Conservation (phyloP, 2,329 filamentous ascomycete genomes). For the Neonectria sp. region DNA sequence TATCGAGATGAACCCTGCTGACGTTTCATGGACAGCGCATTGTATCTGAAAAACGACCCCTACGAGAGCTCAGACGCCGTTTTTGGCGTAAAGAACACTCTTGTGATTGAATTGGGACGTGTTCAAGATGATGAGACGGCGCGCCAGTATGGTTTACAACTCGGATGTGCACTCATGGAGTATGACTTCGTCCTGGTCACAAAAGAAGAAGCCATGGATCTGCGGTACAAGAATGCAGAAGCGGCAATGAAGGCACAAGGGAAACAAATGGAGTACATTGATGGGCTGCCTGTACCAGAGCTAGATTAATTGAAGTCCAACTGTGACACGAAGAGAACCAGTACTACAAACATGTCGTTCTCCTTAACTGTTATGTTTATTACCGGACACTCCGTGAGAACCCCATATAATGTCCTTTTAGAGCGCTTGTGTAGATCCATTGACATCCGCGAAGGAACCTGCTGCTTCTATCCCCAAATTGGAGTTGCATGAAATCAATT, state of each 20-base stretch:
- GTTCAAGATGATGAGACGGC: neutral
- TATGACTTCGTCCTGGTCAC: slow-evolving; percentile 10
- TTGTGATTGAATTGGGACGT: neutral
- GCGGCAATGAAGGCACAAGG: slow-evolving; percentile 6
- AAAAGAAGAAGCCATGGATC: neutral
- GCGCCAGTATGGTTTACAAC: neutral
- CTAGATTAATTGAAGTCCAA: neutral
- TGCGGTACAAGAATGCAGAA: slow-evolving; percentile 8
- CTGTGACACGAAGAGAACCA: neutral
- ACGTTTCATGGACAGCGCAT: neutral
- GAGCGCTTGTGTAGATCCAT: no score
- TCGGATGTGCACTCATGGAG: slow-evolving; percentile 13
- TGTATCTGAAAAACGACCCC: slow-evolving; percentile 3
- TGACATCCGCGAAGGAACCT: no score
- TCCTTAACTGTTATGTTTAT: neutral
- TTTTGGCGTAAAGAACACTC: slow-evolving; percentile 1
- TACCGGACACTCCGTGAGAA: no score
- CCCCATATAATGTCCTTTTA: no score
- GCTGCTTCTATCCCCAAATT: no score
- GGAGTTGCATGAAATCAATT: no score
- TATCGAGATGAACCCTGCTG: neutral
- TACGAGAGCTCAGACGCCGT: neutral
- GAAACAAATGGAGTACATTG: slow-evolving; percentile 6
- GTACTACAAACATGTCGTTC: neutral
- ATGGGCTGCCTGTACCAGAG: slow-evolving; percentile 9